Evolutionary conservation across 1,139 yeast genomes (phyloP).

Genomic region (Scheffersomyces quercinus): DNA sequence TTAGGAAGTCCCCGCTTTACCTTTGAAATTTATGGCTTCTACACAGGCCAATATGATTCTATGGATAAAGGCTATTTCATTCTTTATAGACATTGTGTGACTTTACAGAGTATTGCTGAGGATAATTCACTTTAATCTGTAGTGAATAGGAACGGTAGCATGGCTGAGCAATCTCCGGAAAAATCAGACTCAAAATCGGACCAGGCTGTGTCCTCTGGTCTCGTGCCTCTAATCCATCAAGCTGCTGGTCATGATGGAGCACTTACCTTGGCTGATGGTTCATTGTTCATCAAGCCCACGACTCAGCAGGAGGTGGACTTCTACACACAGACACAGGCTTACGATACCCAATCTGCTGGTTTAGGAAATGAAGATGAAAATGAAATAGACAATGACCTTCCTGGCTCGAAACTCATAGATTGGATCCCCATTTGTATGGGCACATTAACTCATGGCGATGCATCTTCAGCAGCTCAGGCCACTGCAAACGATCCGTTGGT

Average conservation of each 20-base stretch:
- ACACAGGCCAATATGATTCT: too few species aligned
- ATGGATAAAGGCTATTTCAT: too few species aligned
- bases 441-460: slow-evolving; percentile 32
- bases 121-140: too few species aligned
- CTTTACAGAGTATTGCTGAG: too few species aligned
- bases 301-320: slow-evolving; percentile 67
- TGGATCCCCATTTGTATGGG: slow-evolving; percentile 56
- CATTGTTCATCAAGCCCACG: slow-evolving; percentile 72
- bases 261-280: slow-evolving; percentile 55
- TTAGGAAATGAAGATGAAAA: slow-evolving; percentile 9
- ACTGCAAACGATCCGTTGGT: neutral
- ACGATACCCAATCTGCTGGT: neutral
- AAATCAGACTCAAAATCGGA: too few species aligned
- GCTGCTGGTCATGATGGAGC: slow-evolving; percentile 96
- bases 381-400: slow-evolving; percentile 16
- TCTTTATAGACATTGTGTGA: too few species aligned
- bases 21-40: too few species aligned
- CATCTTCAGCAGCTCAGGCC: neutral
- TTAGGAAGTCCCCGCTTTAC: too few species aligned
- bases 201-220: neutral
- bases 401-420: slow-evolving; percentile 44
- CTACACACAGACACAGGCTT: slow-evolving; percentile 44
- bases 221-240: slow-evolving; percentile 32
- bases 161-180: too few species aligned
- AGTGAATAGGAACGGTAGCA: too few species aligned